Evolutionary conservation across 148 eudicot species (phyloP).

Genomic region (Chenopodium suecicum): DNA sequence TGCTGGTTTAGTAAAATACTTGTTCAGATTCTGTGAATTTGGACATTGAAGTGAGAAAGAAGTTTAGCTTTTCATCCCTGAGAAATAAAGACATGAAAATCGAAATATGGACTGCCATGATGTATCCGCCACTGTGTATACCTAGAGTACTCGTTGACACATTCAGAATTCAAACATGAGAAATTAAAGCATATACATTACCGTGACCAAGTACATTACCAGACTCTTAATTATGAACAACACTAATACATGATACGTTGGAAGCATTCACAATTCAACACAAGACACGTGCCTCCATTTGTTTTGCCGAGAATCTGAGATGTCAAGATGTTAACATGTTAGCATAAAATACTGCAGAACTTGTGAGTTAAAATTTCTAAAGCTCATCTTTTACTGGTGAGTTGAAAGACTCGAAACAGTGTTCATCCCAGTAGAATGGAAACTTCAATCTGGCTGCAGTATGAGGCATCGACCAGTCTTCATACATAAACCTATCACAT

Average conservation of each 20-base stretch:
- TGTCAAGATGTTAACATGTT: neutral
- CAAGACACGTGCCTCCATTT: neutral
- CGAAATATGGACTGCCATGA: neutral
- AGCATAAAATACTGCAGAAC: neutral
- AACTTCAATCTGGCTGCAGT: slow-evolving; percentile 71
- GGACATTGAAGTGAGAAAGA: too few relatives aligned
- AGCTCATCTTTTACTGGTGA: slow-evolving; percentile 70
- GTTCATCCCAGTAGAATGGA: slow-evolving; percentile 86
- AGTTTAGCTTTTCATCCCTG: neutral
- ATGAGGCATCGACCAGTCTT: slow-evolving; percentile 88
- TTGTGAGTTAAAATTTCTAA: slow-evolving; percentile 24
- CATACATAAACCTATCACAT: slow-evolving; percentile 66
- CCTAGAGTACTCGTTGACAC: too few relatives aligned
- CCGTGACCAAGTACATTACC: too few relatives aligned
- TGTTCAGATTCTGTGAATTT: too few relatives aligned
- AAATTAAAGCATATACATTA: too few relatives aligned
- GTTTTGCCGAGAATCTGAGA: neutral
- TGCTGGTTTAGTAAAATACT: too few relatives aligned
- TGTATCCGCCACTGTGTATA: too few relatives aligned
- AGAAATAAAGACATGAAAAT: neutral
- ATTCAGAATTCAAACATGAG: too few relatives aligned
- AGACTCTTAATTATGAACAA: neutral
- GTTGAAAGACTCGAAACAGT: slow-evolving; percentile 35
- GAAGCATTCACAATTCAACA: neutral
- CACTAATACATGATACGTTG: neutral